phyloP scores from a whole-genome alignment of 768 basidiomycete genomes.

The Lactarius vividus region DNA sequence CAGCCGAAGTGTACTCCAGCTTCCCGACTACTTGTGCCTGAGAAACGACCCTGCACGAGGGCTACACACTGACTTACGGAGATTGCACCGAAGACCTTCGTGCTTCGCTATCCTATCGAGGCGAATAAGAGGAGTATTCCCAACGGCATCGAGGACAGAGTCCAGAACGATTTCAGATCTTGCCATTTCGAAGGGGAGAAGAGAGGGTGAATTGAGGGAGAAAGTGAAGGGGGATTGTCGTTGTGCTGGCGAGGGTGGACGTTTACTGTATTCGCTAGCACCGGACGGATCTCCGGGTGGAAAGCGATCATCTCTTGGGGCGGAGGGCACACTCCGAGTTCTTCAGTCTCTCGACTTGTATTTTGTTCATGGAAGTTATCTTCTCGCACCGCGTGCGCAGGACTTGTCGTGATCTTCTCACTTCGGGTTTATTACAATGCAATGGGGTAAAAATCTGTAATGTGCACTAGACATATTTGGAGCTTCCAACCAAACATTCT shows the following conservation, averaged over 20 bases:
- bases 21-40: constrained; percentile 63
- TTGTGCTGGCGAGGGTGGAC: neutral
- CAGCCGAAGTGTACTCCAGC: constrained; percentile 85
- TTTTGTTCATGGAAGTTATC: neutral
- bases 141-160: constrained; percentile 80
- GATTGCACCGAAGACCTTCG: constrained; percentile 82
- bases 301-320: neutral
- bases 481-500: neutral
- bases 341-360: neutral
- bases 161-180: constrained; percentile 68
- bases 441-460: neutral
- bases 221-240: neutral
- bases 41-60: neutral
- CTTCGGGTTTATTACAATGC: neutral
- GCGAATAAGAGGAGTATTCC: constrained; percentile 87
- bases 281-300: neutral
- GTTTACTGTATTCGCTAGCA: neutral
- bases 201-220: neutral
- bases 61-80: constrained; percentile 56
- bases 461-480: neutral
- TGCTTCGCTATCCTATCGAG: constrained; percentile 73
- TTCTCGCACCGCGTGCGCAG: neutral
- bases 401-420: neutral
- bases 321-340: neutral
- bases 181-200: neutral